Percentiles rank a stretch among this genome's conserved stretches.
These are phyloP conservation scores for Cornus controversa DNA, from an alignment of 148 eudicot genomes.

Conservation along the genomic window DNA sequence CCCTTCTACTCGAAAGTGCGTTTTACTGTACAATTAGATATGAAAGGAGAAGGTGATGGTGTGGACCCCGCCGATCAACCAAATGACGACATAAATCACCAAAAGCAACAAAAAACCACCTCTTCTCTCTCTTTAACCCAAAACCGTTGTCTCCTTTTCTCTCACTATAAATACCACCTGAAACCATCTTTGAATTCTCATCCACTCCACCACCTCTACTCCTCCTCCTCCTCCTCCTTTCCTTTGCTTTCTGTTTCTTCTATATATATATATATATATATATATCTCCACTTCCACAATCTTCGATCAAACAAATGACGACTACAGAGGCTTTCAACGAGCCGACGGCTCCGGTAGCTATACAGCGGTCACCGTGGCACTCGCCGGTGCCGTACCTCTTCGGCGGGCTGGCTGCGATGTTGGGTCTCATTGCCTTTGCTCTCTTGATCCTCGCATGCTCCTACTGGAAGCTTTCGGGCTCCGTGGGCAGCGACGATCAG, in stretches of 20 bases:
- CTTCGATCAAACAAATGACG: slow-evolving; percentile 11
- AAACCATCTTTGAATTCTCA: not conserved
- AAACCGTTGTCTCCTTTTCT: not conserved
- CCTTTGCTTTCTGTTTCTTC: not conserved
- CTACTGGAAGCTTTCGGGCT: slow-evolving; percentile 56
- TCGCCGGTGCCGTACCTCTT: slow-evolving; percentile 81
- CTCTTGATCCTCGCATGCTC: slow-evolving; percentile 76
- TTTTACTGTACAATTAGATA: slow-evolving; percentile 13
- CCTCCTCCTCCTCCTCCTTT: not conserved
- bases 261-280: not conserved
- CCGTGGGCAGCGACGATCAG: slow-evolving; percentile 28
- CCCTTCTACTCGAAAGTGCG: slow-evolving; percentile 8
- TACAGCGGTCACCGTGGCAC: slow-evolving; percentile 66
- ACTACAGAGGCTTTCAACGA: slow-evolving; percentile 15
- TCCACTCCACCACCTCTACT: not conserved
- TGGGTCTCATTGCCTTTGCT: slow-evolving; percentile 79
- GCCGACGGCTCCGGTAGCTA: slow-evolving; percentile 16
- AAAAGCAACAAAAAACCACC: slow-evolving; percentile 6
- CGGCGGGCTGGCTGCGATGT: slow-evolving; percentile 82
- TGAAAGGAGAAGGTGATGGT: not conserved
- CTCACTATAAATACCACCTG: slow-evolving; percentile 22
- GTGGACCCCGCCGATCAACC: slow-evolving; percentile 13
- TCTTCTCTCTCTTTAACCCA: not conserved
- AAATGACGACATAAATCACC: slow-evolving; percentile 31
- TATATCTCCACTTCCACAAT: too few species aligned